Evolutionary conservation across 1,139 yeast species (phyloP).

Genomic region (Martiniozyma asiatica): DNA sequence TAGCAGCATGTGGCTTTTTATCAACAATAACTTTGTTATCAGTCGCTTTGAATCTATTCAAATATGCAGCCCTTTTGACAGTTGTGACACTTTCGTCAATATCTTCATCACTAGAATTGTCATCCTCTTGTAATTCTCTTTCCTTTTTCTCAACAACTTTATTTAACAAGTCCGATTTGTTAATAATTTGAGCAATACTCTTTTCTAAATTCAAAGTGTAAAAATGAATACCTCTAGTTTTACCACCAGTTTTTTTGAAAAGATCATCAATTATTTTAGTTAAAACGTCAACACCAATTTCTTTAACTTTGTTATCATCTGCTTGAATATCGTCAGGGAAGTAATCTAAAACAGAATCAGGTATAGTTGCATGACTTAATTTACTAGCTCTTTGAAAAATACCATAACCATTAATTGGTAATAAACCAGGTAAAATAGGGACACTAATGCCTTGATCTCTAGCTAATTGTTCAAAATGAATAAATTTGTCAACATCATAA

Average conservation of each 20-base stretch:
- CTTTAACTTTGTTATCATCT: conserved; percentile 81
- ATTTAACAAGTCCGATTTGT: conserved; percentile 39
- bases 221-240: conserved; percentile 75
- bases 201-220: conserved; percentile 93
- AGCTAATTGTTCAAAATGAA: conserved; percentile 34
- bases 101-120: conserved; percentile 22
- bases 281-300: conserved; percentile 67
- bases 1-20: conserved; percentile 7
- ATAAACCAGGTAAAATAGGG: conserved; percentile 77
- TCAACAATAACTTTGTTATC: conserved; percentile 32
- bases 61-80: conserved; percentile 22
- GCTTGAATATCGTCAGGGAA: conserved; percentile 47
- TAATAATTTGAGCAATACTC: conserved; percentile 76
- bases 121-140: conserved; percentile 18
- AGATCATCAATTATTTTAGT: conserved; percentile 51
- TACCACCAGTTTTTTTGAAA: conserved; percentile 37
- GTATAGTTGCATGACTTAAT: conserved; percentile 81
- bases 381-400: conserved; percentile 83
- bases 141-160: conserved; percentile 24
- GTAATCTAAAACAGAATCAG: conserved; percentile 36
- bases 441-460: conserved; percentile 23
- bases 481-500: conserved; percentile 49
- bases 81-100: conserved; percentile 21
- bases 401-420: conserved; percentile 90
- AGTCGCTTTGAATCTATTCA: conserved; percentile 29